Base-by-base conservation (phyloP, 495 filamentous ascomycete genomes). In the Hypomontagnella submonticulosa region DNA sequence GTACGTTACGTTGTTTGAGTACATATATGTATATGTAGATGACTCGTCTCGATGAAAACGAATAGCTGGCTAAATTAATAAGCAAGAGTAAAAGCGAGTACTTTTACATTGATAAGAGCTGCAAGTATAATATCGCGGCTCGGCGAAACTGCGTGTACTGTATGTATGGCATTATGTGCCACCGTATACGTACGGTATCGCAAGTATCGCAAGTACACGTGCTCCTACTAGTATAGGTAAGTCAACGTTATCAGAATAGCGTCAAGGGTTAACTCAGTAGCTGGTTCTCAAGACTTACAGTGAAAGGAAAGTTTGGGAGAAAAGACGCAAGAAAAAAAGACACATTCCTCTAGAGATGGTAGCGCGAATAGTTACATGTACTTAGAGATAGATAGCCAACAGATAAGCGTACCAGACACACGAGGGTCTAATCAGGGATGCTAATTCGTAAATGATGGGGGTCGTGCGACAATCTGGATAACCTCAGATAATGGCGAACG, bases 371-470 rank as follows among this genome's bases (percentile, higher is more conserved):
- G 16, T 47, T 43, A n/a, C n/a, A n/a, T n/a, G n/a, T n/a, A 41
- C 37, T 50, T 33, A 18, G 27, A 38, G 34, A 51, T 55, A 68
- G 23, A 56, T 51, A 63, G 50, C 66, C 66, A 69, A 69, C 66
- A 56, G 66, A 69, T 69, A 63, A 63, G 59, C 55, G 30, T 60
- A 51, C 43, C 37, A 63, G 37, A 33, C 48, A 68, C 65, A 68
- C 65, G 65, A 56, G 65, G 65, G 59, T 33, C 36, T 20, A 40
- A 59, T 11, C 20, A 15, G 43, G 59, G 55, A 52, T 63, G 55
- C 42, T 69, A 63, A 63, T 69, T 69, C 60, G 66, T 30, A 63
- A 37, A 55, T 44, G 64, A 33, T 20, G 51, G 15, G 23, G 15
- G 23, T 12, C 34, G 34, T 40, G 47, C 30, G 61, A 34, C 50